Conservation (phyloP, 2,329 filamentous ascomycete species). For the Cryphonectria carpinicola region DNA sequence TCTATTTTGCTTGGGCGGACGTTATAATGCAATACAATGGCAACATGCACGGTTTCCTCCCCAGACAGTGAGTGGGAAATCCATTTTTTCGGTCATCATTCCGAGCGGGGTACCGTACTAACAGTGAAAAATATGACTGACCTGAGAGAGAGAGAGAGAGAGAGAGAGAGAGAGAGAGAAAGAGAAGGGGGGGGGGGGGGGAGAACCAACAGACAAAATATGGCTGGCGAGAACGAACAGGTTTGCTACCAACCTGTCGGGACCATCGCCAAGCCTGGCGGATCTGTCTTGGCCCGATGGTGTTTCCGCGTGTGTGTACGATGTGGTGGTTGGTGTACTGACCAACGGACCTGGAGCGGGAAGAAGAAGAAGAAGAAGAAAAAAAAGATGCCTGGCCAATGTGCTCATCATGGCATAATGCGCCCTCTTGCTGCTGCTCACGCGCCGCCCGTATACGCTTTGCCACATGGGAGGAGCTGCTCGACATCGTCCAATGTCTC, state of each 20-base stretch:
- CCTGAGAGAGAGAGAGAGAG: background rate
- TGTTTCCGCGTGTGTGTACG: background rate
- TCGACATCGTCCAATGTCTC: background rate
- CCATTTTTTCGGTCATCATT: background rate
- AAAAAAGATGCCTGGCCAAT: background rate
- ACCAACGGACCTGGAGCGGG: background rate
- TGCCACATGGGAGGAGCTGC: no score
- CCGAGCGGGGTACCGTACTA: background rate
- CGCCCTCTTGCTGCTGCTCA: background rate
- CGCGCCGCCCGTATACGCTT: background rate
- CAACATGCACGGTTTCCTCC: background rate
- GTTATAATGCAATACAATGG: background rate
- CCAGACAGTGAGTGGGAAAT: background rate
- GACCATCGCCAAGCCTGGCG: slow-evolving; percentile 17
- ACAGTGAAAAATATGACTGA: background rate
- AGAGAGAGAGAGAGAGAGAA: background rate
- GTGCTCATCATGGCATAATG: background rate
- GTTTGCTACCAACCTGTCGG: background rate
- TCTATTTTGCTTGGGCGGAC: no score
- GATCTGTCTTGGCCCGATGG: background rate
- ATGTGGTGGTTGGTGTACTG: background rate
- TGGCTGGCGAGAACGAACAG: background rate
- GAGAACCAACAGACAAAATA: background rate
- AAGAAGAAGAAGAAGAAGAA: no score
- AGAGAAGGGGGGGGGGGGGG: no score